Evolutionary conservation across 768 basidiomycete genomes (phyloP).

Genomic region (Lyophyllum atratum): DNA sequence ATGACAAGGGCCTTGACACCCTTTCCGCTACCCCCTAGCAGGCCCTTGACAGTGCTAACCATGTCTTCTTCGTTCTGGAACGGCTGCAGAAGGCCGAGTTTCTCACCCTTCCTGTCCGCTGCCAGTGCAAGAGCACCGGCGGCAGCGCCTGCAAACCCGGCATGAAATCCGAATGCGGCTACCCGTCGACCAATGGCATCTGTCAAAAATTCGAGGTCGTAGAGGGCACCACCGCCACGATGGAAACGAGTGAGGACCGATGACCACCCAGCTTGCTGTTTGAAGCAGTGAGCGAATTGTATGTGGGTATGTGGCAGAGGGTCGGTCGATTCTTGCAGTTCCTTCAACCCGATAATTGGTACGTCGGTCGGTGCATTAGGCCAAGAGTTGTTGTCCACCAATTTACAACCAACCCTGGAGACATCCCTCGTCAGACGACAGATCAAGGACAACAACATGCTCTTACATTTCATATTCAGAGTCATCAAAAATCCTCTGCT

Average conservation of each 20-base stretch:
- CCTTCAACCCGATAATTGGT: conserved; percentile 95
- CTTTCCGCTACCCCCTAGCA: conserved; percentile 67
- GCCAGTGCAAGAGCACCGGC: conserved; percentile 84
- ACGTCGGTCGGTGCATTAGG: conserved; percentile 69
- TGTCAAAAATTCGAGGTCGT: conserved; percentile 94
- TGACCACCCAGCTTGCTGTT: conserved; percentile 92
- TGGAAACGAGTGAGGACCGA: conserved; percentile 84
- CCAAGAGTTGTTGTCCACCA: conserved; percentile 91
- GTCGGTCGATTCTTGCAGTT: conserved; percentile 80
- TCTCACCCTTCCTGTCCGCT: conserved; percentile 58
- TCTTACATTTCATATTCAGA: conserved; percentile 90
- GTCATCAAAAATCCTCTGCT: conserved; percentile 93
- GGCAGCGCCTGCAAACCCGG: conserved; percentile 97
- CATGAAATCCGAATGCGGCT: conserved; percentile 97
- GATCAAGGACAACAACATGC: conserved; percentile 1
- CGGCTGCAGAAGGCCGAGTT: conserved; percentile 72
- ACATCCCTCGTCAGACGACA: conserved; percentile 6
- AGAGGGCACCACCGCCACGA: conserved; percentile 80
- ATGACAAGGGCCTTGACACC: conserved; percentile 89
- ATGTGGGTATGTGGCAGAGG: conserved; percentile 94
- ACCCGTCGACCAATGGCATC: conserved; percentile 86
- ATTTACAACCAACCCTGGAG: conserved; percentile 82
- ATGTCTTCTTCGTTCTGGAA: conserved; percentile 85
- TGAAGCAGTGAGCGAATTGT: conserved; percentile 98
- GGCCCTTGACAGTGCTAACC: conserved; percentile 70